Evolutionary conservation across 2,329 filamentous ascomycete genomes (phyloP), one percentile per base, ranked within the genome.

Genomic region (Colletotrichum filicis): DNA sequence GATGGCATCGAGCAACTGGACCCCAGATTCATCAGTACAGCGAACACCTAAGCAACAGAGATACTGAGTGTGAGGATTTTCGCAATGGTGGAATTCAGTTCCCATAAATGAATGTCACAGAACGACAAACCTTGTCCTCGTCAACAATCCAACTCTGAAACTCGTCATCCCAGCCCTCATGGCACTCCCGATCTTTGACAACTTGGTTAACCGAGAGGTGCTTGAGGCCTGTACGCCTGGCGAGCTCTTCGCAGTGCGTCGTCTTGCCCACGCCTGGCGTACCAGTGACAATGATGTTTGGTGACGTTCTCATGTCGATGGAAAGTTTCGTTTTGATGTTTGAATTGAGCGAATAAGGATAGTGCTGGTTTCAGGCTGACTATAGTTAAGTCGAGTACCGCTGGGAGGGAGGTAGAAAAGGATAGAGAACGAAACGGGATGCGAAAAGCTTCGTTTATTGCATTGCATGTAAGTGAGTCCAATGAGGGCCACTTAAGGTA

Each of bases 261-360:
- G 95, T 98, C 86, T 99, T 99, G 79, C 97, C 97, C 32, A 97
- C 95, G 68, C 97, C 97, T 0, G 97, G 97, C 24, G 97, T 99
- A 76, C 97, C 97, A 53, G 97, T 98, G 76, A 99, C 89, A 77
- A 99, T 93, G 79, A 99, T 95, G 83, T 98, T 99, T 35, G 97
- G 97, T 75, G 85, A 84, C 35, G 81, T 84, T 76, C 91, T 86
- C 80, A 11, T 26, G 32, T 6, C 16, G 32, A 35, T 53, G 3
- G 19, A 22, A 9, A 12, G 11, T 14, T 22, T 26, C 5, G 14
- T 42, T 16, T 42, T 19, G 16, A 42, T 19, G 37, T 42, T 19
- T 35, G 32, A 35, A 35, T 35, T 35, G 32, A 35, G 32, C 32
- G 32, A 35, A 11, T 12, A 12, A 35, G 8, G 32, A 35, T 49